Evolutionary conservation across 495 filamentous ascomycete species (phyloP).

Genomic region (Xylaria scruposa): DNA sequence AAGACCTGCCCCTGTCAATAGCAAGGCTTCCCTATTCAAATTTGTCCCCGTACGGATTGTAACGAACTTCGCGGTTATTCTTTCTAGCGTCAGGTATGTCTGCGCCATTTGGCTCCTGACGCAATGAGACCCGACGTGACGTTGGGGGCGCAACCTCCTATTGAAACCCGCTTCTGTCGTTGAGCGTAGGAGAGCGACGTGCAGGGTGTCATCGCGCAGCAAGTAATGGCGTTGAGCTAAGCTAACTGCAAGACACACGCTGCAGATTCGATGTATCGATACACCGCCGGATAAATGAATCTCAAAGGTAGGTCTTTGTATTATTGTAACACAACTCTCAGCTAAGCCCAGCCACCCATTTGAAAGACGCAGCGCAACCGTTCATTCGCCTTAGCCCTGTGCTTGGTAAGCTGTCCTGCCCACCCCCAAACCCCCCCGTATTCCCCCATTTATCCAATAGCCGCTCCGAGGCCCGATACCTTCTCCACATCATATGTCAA

Average conservation of each 20-base stretch:
- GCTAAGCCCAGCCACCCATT: slow-evolving; percentile 26
- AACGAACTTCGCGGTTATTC: background rate
- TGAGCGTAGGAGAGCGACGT: slow-evolving; percentile 13
- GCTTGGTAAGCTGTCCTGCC: slow-evolving; percentile 17
- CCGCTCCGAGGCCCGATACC: background rate
- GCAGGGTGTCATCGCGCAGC: slow-evolving; percentile 14
- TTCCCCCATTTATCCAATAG: slow-evolving; percentile 6
- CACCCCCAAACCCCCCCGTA: background rate
- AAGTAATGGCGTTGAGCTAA: background rate
- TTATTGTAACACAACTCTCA: slow-evolving; percentile 24
- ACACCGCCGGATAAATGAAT: slow-evolving; percentile 26
- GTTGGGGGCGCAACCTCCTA: background rate
- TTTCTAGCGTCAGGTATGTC: slow-evolving; percentile 13
- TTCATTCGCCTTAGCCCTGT: slow-evolving; percentile 19
- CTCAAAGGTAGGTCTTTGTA: slow-evolving; percentile 6
- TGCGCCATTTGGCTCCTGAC: slow-evolving; percentile 23
- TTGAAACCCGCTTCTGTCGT: background rate
- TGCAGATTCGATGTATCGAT: slow-evolving; percentile 17
- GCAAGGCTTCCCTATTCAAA: background rate
- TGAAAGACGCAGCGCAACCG: slow-evolving; percentile 9
- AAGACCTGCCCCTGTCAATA: slow-evolving; percentile 11
- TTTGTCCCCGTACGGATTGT: background rate
- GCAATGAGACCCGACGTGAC: slow-evolving; percentile 28
- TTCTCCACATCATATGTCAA: slow-evolving; percentile 14
- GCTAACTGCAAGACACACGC: background rate